These are phyloP conservation scores for Backusella macrospora DNA, from an alignment of 192 early-diverging fungal species.

Conservation along the genomic window DNA sequence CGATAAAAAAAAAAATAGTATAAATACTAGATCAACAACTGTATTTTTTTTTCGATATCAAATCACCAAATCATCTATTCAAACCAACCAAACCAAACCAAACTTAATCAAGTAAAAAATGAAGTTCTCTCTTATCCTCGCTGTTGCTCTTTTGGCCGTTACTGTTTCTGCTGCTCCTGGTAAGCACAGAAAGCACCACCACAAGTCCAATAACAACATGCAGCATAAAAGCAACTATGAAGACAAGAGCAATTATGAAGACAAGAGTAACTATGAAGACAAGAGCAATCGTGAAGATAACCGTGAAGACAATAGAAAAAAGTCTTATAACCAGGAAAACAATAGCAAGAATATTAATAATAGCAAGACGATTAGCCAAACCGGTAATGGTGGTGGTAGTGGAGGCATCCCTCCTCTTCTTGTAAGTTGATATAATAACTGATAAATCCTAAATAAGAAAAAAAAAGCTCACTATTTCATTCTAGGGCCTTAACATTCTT, in stretches of 20 bases:
- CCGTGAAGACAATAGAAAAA: not conserved
- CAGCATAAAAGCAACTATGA: too few species aligned
- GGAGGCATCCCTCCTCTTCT: not conserved
- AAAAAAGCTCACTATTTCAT: too few species aligned
- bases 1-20: not conserved
- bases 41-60: constrained; percentile 6
- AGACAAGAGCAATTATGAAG: too few species aligned
- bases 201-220: not conserved
- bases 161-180: constrained; percentile 1
- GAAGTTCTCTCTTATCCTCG: constrained; percentile 7
- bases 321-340: not conserved
- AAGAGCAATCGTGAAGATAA: too few species aligned
- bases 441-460: not conserved
- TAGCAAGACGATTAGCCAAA: not conserved
- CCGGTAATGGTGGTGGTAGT: not conserved
- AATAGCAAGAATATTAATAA: constrained; percentile 1
- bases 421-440: not conserved
- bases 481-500: not conserved
- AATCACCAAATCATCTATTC: not conserved
- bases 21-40: not conserved
- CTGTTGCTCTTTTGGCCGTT: not conserved
- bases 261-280: too few species aligned
- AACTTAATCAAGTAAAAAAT: not conserved
- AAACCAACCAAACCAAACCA: not conserved
- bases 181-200: not conserved